Evolutionary conservation across 139 green algal species (phyloP), one percentile per base, ranked within the genome.

Genomic region (Chlorella sp.): DNA sequence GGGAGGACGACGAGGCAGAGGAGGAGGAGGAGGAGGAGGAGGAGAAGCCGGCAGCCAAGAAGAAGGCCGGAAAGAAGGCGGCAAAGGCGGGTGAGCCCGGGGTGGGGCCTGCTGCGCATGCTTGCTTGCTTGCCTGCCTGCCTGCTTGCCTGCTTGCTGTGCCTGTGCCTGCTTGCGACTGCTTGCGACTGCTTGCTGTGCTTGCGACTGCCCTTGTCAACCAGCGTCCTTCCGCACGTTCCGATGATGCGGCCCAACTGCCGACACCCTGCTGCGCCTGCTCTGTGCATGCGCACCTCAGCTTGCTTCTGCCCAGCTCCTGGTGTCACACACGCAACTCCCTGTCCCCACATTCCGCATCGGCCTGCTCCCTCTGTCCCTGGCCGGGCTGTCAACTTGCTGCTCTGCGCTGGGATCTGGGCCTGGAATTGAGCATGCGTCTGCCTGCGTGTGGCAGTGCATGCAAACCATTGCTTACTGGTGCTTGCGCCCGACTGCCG

Each of bases 21-120:
- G 40, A 40, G 4, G 39, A 91, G 37, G 42, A 87, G 2, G 78
- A 87, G 81, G 68, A 68, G 32, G 81, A 86, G 34, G 76, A 30
- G 7, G 66, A 87, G 42, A 53, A 77, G 28, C 77, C 76, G 12
- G 60, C 76, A 15, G 71, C 83, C 24, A 36, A 69, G 0, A 79
- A 73, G 34, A 53, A 86, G 36, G 69, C 84, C 12, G 81, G 71
- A 1, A 48, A 37, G 39, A 75, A 75, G 78, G 66, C 40, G 57
- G 71, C 42, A 30, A 78, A 85, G 42, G 42, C 88, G 71, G 80
- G 89, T 69, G 83, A 37, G 76, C 42, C 34, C 68, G 81, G 77
- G 37, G 42, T 26, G 37, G 80, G 30, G 36, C 24, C 2, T 30
- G 80, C 22, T 42, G 28, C 80, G n/a, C n/a, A n/a, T n/a, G n/a